phyloP scores from a whole-genome alignment of 2,329 filamentous ascomycete species.

The Harringtonia aguacate region DNA sequence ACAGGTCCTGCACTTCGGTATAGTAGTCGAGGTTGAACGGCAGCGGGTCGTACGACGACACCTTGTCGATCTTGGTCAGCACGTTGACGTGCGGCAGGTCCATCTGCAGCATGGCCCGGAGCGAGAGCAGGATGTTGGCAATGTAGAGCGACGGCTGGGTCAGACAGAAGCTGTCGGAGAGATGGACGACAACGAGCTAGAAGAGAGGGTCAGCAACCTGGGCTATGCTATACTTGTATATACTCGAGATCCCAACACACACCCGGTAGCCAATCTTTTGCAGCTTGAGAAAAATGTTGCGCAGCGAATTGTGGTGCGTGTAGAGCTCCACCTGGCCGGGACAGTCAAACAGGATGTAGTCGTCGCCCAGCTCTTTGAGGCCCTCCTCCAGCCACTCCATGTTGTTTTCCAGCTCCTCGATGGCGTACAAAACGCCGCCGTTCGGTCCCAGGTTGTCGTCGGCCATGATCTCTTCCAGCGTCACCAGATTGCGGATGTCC shows the following conservation, averaged over 20 bases:
- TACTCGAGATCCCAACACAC: slow-evolving; percentile 9
- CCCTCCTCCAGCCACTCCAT: slow-evolving; percentile 83
- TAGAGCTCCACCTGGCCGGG: slow-evolving; percentile 96
- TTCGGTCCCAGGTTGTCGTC: slow-evolving; percentile 87
- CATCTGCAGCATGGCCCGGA: slow-evolving; percentile 96
- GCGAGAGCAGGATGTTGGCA: slow-evolving; percentile 81
- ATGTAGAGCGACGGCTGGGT: slow-evolving; percentile 92
- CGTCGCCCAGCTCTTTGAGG: slow-evolving; percentile 69
- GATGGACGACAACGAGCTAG: slow-evolving; percentile 83
- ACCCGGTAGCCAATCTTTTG: slow-evolving; percentile 91
- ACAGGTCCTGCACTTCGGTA: slow-evolving; percentile 90
- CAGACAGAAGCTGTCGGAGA: slow-evolving; percentile 88
- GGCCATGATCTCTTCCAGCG: slow-evolving; percentile 89
- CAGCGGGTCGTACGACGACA: slow-evolving; percentile 71
- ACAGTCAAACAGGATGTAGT: slow-evolving; percentile 93
- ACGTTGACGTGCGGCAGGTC: slow-evolving; percentile 94
- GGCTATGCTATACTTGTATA: no score
- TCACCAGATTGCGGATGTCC: slow-evolving; percentile 81
- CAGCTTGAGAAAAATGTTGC: slow-evolving; percentile 83
- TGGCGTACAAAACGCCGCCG: slow-evolving; percentile 81
- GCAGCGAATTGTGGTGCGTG: slow-evolving; percentile 83
- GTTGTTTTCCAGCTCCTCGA: slow-evolving; percentile 92
- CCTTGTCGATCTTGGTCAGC: slow-evolving; percentile 94
- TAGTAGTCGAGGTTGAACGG: slow-evolving; percentile 97
- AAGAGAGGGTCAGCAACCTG: neutral